A percentile compares a stretch with the other conserved stretches of the same genome.
Conservation (phyloP, 1,284 basidiomycete species). For the Gomphus bonarii region DNA sequence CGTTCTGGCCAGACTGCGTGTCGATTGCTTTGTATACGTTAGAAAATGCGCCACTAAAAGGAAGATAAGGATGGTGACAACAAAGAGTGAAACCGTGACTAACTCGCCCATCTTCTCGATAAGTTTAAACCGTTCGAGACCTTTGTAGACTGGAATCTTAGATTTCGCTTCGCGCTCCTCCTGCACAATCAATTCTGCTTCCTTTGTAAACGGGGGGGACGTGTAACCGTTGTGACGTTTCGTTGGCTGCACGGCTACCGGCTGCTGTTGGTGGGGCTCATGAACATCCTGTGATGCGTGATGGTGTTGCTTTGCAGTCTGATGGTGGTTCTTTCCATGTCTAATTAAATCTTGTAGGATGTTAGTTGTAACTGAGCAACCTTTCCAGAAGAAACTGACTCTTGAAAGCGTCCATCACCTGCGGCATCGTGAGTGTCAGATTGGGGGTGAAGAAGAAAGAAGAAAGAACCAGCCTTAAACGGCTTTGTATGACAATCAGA, state of each 20-base stretch:
- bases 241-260: conserved; percentile 21
- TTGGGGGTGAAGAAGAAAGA: background rate
- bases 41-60: conserved; percentile 87
- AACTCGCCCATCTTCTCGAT: conserved; percentile 95
- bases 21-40: conserved; percentile 95
- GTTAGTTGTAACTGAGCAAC: conserved; percentile 12
- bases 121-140: conserved; percentile 76
- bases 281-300: conserved; percentile 21
- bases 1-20: conserved; percentile 65
- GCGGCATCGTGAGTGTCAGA: conserved; percentile 21
- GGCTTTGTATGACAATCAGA: background rate
- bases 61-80: conserved; percentile 12
- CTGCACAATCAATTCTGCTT: conserved; percentile 66
- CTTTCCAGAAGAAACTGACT: conserved; percentile 32
- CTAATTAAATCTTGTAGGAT: conserved; percentile 66
- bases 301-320: conserved; percentile 14
- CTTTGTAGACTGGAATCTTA: conserved; percentile 76
- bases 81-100: conserved; percentile 25
- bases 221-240: conserved; percentile 16
- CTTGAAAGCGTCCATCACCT: conserved; percentile 63
- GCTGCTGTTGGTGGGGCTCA: conserved; percentile 21
- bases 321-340: conserved; percentile 65
- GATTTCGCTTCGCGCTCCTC: conserved; percentile 67
- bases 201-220: conserved; percentile 31
- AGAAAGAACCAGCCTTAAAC: background rate